phyloP scores from a whole-genome alignment of 208 protist genomes.

The Porcisia hertigi region DNA sequence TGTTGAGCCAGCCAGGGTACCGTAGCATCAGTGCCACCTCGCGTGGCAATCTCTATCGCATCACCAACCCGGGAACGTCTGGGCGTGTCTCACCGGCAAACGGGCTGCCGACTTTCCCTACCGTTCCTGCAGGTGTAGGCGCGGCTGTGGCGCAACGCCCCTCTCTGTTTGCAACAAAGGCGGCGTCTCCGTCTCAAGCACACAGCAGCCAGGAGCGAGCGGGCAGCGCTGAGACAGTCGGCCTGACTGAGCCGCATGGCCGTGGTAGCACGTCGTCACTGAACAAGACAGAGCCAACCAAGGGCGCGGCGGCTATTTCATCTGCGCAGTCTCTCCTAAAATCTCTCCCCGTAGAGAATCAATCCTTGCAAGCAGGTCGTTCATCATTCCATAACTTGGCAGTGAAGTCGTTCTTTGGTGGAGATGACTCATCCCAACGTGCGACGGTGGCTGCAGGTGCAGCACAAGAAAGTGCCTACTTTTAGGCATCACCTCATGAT shows the following conservation, averaged over 20 bases:
- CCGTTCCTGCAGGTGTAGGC: neutral
- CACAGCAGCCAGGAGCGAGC: conserved; percentile 30
- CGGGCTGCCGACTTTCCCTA: neutral
- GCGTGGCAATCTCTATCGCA: neutral
- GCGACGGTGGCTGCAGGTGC: conserved; percentile 10
- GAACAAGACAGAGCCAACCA: conserved; percentile 13
- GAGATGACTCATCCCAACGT: conserved; percentile 5
- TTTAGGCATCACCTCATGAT: conserved; percentile 16
- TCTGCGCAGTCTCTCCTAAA: neutral
- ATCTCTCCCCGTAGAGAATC: conserved; percentile 1
- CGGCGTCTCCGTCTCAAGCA: conserved; percentile 14
- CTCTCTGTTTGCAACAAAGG: neutral
- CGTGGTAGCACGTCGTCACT: conserved; percentile 17
- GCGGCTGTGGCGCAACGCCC: neutral
- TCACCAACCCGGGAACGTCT: neutral
- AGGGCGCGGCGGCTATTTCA: neutral
- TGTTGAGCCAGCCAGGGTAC: neutral
- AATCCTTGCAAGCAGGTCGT: neutral
- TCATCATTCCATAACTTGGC: conserved; percentile 22
- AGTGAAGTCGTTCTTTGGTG: conserved; percentile 47
- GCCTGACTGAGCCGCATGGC: conserved; percentile 33
- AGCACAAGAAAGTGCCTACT: conserved; percentile 43
- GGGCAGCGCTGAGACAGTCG: conserved; percentile 27
- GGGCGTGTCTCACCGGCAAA: neutral
- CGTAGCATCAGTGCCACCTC: neutral